Evolutionary conservation across 305 asterid genomes (phyloP), one percentile per base, ranked within the genome.

Genomic region (Fraxinus sp.): DNA sequence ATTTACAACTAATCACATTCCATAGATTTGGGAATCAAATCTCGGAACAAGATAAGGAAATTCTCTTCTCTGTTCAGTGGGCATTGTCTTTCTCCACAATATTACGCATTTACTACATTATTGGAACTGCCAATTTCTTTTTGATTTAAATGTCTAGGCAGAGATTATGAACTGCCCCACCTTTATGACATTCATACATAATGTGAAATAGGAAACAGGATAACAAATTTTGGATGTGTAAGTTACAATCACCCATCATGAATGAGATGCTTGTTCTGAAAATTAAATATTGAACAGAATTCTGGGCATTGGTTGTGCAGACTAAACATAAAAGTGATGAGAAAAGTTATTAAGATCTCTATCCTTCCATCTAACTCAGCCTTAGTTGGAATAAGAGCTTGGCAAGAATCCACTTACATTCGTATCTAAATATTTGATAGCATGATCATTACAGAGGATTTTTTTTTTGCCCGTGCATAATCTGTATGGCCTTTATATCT

Each of bases 301-400:
- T 72, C 82, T 80, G 55, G 72, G 81, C 62, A 32, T 76, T 32
- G 52, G 10, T 75, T 72, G 73, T 73, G 77, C 37, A 9, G 46
- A 79, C 39, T 39, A 24, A 80, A 78, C 55, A 78, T 77, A 77
- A 26, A 77, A 14, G 3, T 64, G 73, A 75, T 49, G 18, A 39
- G 78, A 13, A 20, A 14, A 76, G 16, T 41, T 1, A 22, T 11
- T 39, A 20, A 59, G 35, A 49, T 76, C 71, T 71, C 5, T 32
- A 36, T 30, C 39, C 2, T 81, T 13, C 0, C 52, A 24, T 77
- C 70, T 44, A 30, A 39, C 10, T 35, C n/a, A 77, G 52, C 74
- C 72, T 73, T 41, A 37, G 66, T 41, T 44, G 36, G 62, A 46
- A 16, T 37, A 64, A 64, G 3, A 49, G 28, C 75, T 71, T 24